These are phyloP conservation scores for Vanrija sp. DNA, from an alignment of 1,284 basidiomycete genomes.

Conservation along the genomic window DNA sequence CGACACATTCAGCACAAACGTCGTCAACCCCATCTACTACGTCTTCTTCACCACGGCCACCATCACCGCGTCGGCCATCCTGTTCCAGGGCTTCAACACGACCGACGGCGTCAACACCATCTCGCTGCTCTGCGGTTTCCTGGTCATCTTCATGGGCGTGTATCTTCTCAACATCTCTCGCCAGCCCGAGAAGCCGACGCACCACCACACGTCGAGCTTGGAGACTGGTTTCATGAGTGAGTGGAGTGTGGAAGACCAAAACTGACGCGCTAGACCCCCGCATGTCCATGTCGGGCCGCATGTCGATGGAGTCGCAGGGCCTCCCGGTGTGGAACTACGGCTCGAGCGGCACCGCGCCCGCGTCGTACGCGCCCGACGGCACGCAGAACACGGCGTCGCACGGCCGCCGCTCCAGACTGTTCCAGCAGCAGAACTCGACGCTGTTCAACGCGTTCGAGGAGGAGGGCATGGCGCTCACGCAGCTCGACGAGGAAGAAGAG, in stretches of 20 bases:
- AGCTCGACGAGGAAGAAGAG: conserved; percentile 47
- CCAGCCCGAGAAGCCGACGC: conserved; percentile 57
- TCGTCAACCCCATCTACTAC: conserved; percentile 98
- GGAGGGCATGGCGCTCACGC: conserved; percentile 44
- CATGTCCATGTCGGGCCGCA: conserved; percentile 49
- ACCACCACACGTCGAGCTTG: conserved; percentile 50
- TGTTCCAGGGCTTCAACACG: conserved; percentile 97
- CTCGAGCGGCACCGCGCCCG: conserved; percentile 31
- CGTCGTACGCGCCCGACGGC: conserved; percentile 40
- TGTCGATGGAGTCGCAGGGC: conserved; percentile 45
- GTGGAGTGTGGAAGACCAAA: conserved; percentile 34
- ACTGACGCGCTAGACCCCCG: conserved; percentile 41
- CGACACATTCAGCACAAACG: conserved; percentile 91
- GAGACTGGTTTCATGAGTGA: conserved; percentile 72
- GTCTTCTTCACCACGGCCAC: conserved; percentile 98
- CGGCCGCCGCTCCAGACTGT: conserved; percentile 56
- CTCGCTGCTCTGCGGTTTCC: conserved; percentile 80
- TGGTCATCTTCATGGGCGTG: conserved; percentile 86
- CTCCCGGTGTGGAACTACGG: conserved; percentile 36
- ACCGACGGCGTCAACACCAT: conserved; percentile 73
- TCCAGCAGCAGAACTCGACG: conserved; percentile 56
- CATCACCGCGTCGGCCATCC: conserved; percentile 87
- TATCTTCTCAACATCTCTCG: conserved; percentile 84
- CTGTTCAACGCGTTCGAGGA: conserved; percentile 48
- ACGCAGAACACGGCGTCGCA: conserved; percentile 48